Conservation (phyloP, 2,329 filamentous ascomycete species). For the Cercospora berteroae region DNA sequence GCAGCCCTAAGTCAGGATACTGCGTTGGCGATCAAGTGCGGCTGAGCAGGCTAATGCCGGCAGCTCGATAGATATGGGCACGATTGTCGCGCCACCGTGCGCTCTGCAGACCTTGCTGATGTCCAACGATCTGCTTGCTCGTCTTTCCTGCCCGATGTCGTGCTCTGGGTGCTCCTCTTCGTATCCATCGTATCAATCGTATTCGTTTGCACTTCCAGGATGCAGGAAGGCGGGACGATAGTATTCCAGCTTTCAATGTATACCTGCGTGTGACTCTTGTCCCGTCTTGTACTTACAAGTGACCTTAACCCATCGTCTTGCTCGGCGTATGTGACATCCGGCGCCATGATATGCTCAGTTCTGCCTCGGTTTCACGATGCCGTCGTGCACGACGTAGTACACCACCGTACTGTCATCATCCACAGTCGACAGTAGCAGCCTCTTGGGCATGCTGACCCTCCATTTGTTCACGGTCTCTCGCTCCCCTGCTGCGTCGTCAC, state of each 20-base stretch:
- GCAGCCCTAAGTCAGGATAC: too few species aligned
- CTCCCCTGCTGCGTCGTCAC: constrained; percentile 26
- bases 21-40: too few species aligned
- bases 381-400: constrained; percentile 82
- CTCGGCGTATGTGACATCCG: neutral
- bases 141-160: neutral
- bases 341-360: constrained; percentile 54
- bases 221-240: too few species aligned
- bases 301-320: neutral
- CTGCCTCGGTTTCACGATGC: constrained; percentile 81
- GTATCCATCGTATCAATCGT: neutral
- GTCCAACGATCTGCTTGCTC: neutral
- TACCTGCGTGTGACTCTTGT: neutral
- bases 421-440: constrained; percentile 70
- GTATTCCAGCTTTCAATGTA: too few species aligned
- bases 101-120: too few species aligned
- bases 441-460: constrained; percentile 53
- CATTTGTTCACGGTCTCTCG: constrained; percentile 37
- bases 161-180: too few species aligned
- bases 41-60: too few species aligned
- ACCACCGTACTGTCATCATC: constrained; percentile 80
- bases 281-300: neutral
- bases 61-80: too few species aligned
- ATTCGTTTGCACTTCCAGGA: too few species aligned
- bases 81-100: too few species aligned